Evolutionary conservation across 129 eudicot species (phyloP).

Genomic region (Lactuca sativa): DNA sequence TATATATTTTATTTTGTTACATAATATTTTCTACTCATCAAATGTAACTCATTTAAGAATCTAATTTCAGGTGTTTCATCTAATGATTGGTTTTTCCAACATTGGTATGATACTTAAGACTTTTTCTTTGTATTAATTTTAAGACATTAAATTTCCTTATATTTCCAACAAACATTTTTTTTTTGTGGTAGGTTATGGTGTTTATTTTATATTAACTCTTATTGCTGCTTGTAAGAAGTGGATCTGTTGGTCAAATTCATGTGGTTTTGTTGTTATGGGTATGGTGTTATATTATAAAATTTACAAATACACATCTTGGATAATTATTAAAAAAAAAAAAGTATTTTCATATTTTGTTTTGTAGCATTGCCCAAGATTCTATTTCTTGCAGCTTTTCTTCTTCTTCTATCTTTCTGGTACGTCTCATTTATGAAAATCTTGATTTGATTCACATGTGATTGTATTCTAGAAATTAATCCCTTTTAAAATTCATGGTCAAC

Average conservation of each 20-base stretch:
- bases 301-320: constrained; percentile 4
- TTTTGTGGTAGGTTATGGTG: constrained; percentile 60
- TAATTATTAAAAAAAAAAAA: constrained; percentile 4
- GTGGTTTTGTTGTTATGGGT: constrained; percentile 95
- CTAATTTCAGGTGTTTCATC: constrained; percentile 76
- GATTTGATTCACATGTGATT: too few species aligned
- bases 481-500: background rate
- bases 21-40: background rate
- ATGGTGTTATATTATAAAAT: constrained; percentile 9
- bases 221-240: constrained; percentile 88
- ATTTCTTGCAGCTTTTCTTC: constrained; percentile 90
- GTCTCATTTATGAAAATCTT: constrained; percentile 25
- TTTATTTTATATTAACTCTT: constrained; percentile 69
- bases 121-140: background rate
- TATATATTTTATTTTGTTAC: too few species aligned
- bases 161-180: background rate
- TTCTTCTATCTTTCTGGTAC: constrained; percentile 93
- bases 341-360: constrained; percentile 20
- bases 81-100: constrained; percentile 82
- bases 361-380: constrained; percentile 91
- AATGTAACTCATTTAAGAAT: constrained; percentile 1
- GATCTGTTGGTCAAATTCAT: constrained; percentile 88
- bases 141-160: background rate
- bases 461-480: constrained; percentile 5
- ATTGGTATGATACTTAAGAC: constrained; percentile 49